phyloP scores from a whole-genome alignment of 2,329 filamentous ascomycete species.

The Aspergillus phoenicis region DNA sequence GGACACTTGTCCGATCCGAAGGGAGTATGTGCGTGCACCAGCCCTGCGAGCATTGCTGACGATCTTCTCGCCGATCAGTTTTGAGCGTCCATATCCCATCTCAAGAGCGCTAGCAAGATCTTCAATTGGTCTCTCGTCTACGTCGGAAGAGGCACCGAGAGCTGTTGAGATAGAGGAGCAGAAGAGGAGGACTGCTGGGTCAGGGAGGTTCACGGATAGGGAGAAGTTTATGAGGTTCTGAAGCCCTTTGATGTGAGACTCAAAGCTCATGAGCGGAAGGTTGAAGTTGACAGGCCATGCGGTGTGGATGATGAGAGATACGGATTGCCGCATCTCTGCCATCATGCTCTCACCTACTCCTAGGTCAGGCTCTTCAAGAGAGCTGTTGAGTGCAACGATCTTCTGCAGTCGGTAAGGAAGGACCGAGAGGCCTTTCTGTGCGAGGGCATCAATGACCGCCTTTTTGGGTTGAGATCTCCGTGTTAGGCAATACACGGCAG shows the following conservation, averaged over 20 bases:
- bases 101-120: conserved; percentile 22
- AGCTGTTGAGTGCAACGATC: conserved; percentile 44
- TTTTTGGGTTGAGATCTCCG: conserved; percentile 28
- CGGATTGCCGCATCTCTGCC: conserved; percentile 40
- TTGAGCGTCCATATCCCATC: conserved; percentile 40
- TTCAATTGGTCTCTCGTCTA: conserved; percentile 21
- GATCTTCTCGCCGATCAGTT: conserved; percentile 36
- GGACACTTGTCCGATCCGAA: conserved; percentile 40
- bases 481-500: conserved; percentile 43
- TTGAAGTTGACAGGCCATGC: conserved; percentile 62
- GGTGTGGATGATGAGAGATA: conserved; percentile 54
- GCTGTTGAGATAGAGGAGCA: conserved; percentile 56
- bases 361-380: conserved; percentile 45
- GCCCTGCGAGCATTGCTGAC: conserved; percentile 29
- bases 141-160: conserved; percentile 1
- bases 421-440: conserved; percentile 23
- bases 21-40: conserved; percentile 32
- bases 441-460: conserved; percentile 26
- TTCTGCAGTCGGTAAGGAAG: conserved; percentile 33
- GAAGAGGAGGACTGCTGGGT: conserved; percentile 47
- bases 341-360: conserved; percentile 45
- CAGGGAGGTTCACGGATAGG: conserved; percentile 35
- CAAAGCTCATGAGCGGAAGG: conserved; percentile 52
- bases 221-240: conserved; percentile 52
- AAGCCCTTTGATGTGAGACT: conserved; percentile 49